Evolutionary conservation across 495 filamentous ascomycete genomes (phyloP), one percentile per base, ranked within the genome.

Genomic region (Aspergillus funiculosus): DNA sequence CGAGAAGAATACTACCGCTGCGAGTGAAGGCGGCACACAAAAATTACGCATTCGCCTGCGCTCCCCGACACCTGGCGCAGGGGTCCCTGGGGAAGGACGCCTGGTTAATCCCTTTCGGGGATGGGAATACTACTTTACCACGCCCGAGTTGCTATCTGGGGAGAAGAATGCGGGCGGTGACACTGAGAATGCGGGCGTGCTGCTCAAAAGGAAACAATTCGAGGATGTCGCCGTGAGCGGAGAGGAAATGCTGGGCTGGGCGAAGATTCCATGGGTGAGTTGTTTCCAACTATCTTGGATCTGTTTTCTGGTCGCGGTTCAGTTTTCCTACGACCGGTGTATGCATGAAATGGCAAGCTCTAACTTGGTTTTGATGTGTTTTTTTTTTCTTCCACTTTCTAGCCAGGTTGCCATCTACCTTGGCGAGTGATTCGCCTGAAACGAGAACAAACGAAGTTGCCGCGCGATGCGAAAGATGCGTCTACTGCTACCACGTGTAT

Each of bases 71-170:
- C 68, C 68, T 6, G 56, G 46, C 1, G 46, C 62, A 4, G 50
- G 35, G 2, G 55, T 51, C 7, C 30, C 39, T 8, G 54, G 53
- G 3, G 62, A 71, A n/a, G 68, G 67, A 1, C 50, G 64, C 10
- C 65, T 73, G 17, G 58, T 71, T 39, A 68, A 71, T 28, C 59
- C 70, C 8, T 69, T 62, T 38, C 67, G 70, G 2, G 67, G 67
- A n/a, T 73, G 68, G 67, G 52, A 58, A 19, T 68, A 72, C 45
- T 72, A 73, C 38, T 67, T 72, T 45, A 56, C 70, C 1, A 57
- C 59, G 11, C 67, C 68, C 1, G 50, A 48, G 14, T 41, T 69
- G 14, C 53, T 58, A 30, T 51, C 53, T 7, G 43, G 48, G 22
- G 10, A 47, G 11, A 40, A 45, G 43, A 22, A 25, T n/a, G 25